Percentiles rank a stretch among this genome's conserved stretches.
Evolutionary conservation across 2,329 filamentous ascomycete species (phyloP).

Genomic region (Aspergillus piperis): DNA sequence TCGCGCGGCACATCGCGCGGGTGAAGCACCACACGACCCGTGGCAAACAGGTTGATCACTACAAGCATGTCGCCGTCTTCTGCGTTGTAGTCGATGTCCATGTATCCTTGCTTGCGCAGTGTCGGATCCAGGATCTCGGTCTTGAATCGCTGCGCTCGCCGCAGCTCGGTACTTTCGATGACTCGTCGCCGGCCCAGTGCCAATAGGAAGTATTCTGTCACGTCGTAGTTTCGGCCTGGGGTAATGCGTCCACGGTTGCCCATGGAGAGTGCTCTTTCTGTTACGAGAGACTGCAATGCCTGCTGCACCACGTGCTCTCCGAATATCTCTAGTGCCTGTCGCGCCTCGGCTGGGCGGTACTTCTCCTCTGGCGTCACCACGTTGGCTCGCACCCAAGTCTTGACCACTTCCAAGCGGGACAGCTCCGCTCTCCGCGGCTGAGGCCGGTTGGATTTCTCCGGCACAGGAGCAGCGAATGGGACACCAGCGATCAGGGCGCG

Average conservation of each 20-base stretch:
- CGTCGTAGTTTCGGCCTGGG: conserved; percentile 47
- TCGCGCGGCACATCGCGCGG: conserved; percentile 45
- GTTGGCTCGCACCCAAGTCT: conserved; percentile 53
- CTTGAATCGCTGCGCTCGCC: conserved; percentile 47
- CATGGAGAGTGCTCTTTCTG: conserved; percentile 42
- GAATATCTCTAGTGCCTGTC: conserved; percentile 34
- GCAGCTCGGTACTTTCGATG: conserved; percentile 44
- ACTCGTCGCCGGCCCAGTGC: conserved; percentile 43
- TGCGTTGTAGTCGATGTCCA: conserved; percentile 38
- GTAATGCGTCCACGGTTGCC: conserved; percentile 41
- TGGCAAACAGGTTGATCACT: conserved; percentile 44
- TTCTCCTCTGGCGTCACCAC: conserved; percentile 45
- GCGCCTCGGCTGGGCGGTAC: conserved; percentile 43
- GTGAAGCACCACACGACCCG: conserved; percentile 37
- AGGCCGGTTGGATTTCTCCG: conserved; percentile 8
- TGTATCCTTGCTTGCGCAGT: conserved; percentile 35
- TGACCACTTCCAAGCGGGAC: conserved; percentile 39
- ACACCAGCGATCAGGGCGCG: conserved; percentile 36
- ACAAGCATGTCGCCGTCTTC: conserved; percentile 48
- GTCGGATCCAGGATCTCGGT: conserved; percentile 41
- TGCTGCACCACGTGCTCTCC: conserved; percentile 38
- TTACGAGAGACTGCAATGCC: conserved; percentile 44
- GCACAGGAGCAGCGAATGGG: conserved; percentile 37
- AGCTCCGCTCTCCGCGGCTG: conserved; percentile 22
- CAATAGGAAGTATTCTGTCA: conserved; percentile 45